These are phyloP conservation scores for Colletotrichum sp. DNA, from an alignment of 2,329 filamentous ascomycete genomes.

Conservation along the genomic window DNA sequence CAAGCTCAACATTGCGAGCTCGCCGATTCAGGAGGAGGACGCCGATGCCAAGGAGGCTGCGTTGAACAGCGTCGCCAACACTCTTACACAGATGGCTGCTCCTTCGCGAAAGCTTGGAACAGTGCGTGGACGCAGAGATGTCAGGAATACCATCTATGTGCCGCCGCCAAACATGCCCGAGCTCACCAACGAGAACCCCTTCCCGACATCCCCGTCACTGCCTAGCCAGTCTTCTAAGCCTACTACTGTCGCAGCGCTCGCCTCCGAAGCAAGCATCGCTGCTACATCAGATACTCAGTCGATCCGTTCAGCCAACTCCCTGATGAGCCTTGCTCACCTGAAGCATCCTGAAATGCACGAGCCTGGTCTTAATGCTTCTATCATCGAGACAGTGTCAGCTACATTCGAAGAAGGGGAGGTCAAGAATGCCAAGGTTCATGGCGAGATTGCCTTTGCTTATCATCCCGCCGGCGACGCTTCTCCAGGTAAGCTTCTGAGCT, in stretches of 20 bases:
- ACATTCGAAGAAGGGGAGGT: conserved; percentile 78
- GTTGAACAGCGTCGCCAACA: conserved; percentile 76
- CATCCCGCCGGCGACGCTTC: conserved; percentile 50
- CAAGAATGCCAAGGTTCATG: conserved; percentile 76
- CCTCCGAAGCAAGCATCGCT: conserved; percentile 66
- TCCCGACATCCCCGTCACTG: conserved; percentile 42
- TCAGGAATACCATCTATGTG: conserved; percentile 88
- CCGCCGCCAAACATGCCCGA: conserved; percentile 50
- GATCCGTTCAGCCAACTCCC: conserved; percentile 84
- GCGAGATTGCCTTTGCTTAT: conserved; percentile 88
- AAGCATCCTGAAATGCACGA: conserved; percentile 83
- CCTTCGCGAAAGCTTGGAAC: conserved; percentile 77
- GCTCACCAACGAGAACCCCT: conserved; percentile 35
- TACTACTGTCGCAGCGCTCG: conserved; percentile 58
- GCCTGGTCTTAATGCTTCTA: conserved; percentile 83
- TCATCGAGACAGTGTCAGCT: conserved; percentile 91
- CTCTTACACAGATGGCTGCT: conserved; percentile 66
- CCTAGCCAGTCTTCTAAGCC: conserved; percentile 40
- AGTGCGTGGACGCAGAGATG: conserved; percentile 85
- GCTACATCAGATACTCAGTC: conserved; percentile 85
- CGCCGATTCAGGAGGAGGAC: conserved; percentile 79
- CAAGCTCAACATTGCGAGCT: conserved; percentile 80
- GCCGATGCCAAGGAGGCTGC: conserved; percentile 76
- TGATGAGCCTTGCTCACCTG: conserved; percentile 70
- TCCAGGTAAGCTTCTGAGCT: conserved; percentile 48